These are phyloP conservation scores for Acmispon strigosus DNA, from an alignment of 306 rosid species.

Conservation along the genomic window DNA sequence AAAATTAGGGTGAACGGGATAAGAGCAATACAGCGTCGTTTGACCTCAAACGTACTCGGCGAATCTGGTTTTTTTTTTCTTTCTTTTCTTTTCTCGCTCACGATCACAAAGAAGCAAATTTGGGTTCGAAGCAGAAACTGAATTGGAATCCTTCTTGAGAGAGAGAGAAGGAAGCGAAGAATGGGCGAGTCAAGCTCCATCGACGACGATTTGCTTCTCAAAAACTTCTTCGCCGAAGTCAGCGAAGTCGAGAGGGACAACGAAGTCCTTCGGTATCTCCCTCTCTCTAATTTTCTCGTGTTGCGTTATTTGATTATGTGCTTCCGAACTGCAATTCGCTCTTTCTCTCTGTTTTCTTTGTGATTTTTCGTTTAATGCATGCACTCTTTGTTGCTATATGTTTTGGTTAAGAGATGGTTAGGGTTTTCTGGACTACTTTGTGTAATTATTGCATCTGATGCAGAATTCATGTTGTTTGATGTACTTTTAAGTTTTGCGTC, in stretches of 20 bases:
- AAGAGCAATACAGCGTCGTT: neutral
- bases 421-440: slow-evolving; percentile 3
- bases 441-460: neutral
- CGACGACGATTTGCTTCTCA: slow-evolving; percentile 87
- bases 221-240: slow-evolving; percentile 90
- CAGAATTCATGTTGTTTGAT: neutral
- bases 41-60: neutral
- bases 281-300: neutral
- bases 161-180: neutral
- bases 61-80: neutral
- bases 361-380: neutral
- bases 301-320: neutral
- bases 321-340: neutral
- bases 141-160: neutral
- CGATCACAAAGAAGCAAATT: neutral
- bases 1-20: neutral
- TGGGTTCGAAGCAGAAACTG: slow-evolving; percentile 8
- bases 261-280: slow-evolving; percentile 65
- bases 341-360: neutral
- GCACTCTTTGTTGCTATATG: neutral
- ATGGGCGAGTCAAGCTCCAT: slow-evolving; percentile 39
- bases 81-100: neutral
- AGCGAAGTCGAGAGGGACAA: slow-evolving; percentile 98
- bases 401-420: neutral
- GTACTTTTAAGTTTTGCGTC: neutral